Base-by-base conservation (phyloP, 2,329 filamentous ascomycete genomes). In the Neurospora crassa region DNA sequence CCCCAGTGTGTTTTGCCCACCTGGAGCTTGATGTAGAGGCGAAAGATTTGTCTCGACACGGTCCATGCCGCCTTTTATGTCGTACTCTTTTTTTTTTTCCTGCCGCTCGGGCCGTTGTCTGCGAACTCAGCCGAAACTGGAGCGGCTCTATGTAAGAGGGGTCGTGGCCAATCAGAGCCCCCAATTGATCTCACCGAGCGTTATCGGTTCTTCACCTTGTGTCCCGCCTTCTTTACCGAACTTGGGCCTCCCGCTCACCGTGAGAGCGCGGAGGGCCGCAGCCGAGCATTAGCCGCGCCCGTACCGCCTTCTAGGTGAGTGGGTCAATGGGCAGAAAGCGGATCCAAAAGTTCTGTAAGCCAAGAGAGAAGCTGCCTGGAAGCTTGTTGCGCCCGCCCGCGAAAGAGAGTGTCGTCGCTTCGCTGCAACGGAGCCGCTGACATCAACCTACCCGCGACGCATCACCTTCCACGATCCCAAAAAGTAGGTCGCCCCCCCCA, bases 261-360 rank as follows among this genome's bases (percentile, higher is more conserved):
- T 29, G 24, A 34, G 24, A 34, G 20, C 14, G 20, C 47, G 14
- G 24, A 18, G 7, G 7, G 24, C 34, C 29, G 53, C 29, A 63
- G 29, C 53, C 69, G 53, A 70, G 34, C 47, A 43, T 70, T 42
- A 70, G 37, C 69, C 69, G 53, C 53, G 37, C 40, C 29, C 16
- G 3, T 41, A 43, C 24, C 40, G 63, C 69, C 47, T 68, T 20
- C 3, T 29, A 0, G 24, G 29, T 45, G 45, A 29, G 24, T 63
- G 47, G 41, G 40, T 24, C 47, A 34, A 3, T 11, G 40, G 40
- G 67, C 40, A 70, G 67, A 67, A 42, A 69, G 63, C 40, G 29
- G 69, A 37, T 20, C 63, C 69, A 68, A 68, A 70, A 70, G 69
- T 70, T 70, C 69, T 70, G 37, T 70, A 63, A 69, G 45, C 68